Evolutionary conservation across 1,139 yeast species (phyloP).

Genomic region (Arxiozyma slooffiae): DNA sequence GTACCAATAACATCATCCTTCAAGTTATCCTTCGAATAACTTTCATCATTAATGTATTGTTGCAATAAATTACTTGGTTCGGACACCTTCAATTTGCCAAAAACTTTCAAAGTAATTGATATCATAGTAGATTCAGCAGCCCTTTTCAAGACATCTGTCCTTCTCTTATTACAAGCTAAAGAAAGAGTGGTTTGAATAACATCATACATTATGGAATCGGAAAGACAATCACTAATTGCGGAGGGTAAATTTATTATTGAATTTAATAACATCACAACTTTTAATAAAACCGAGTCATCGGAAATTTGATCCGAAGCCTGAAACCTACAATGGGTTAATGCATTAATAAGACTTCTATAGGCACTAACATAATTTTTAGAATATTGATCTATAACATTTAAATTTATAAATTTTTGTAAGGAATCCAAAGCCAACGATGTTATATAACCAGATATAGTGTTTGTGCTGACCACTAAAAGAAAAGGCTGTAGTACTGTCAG

Average conservation of each 20-base stretch:
- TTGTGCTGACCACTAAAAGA: conserved; percentile 72
- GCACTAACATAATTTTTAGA: conserved; percentile 43
- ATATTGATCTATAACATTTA: conserved; percentile 41
- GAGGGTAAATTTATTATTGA: conserved; percentile 45
- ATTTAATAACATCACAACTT: conserved; percentile 70
- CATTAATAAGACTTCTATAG: conserved; percentile 46
- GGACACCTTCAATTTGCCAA: conserved; percentile 47
- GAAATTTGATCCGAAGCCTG: conserved; percentile 91
- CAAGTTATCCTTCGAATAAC: conserved; percentile 30
- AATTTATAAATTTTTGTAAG: conserved; percentile 56
- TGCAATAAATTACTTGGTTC: conserved; percentile 36
- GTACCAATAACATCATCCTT: conserved; percentile 31
- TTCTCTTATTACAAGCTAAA: conserved; percentile 83
- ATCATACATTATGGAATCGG: conserved; percentile 80
- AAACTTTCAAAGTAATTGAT: conserved; percentile 59
- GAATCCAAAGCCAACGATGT: conserved; percentile 77
- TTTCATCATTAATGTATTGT: conserved; percentile 31
- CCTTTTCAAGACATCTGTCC: conserved; percentile 80
- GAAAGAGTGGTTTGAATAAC: conserved; percentile 86
- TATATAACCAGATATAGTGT: conserved; percentile 75
- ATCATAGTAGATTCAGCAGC: conserved; percentile 84
- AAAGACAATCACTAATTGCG: conserved; percentile 51
- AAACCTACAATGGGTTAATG: conserved; percentile 88
- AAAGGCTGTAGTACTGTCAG: conserved; percentile 78
- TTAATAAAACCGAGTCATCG: conserved; percentile 83